Evolutionary conservation across 176 grass and related monocot species (phyloP), one percentile per base, ranked within the genome.

Genomic region (Bonia amplexicaulis): DNA sequence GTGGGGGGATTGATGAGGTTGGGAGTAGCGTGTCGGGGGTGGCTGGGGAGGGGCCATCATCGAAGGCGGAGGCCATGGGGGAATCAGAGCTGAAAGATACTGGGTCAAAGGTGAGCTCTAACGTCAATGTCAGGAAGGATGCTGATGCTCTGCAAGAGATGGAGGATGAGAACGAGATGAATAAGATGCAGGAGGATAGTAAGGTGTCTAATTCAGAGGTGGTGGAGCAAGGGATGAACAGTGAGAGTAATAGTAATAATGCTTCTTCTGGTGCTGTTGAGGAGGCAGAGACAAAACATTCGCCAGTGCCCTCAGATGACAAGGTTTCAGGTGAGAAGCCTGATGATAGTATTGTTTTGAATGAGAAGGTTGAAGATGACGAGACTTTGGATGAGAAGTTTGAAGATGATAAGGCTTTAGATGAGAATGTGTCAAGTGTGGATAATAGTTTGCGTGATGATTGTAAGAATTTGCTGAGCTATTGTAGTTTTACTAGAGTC

Each of bases 41-140:
- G 40, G 90, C 90, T 42, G 83, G 72, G 66, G 87, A 94, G 71
- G 69, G 90, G 15, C 81, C 79, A 22, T 71, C 69, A 9, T 89
- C 86, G 0, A 95, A 94, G 86, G 66, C 17, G 11, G 96, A 98
- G 57, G 80, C 42, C 19, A 63, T 79, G 23, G 89, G 91, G 64
- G 96, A 98, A 74, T 96, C 88, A 0, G 93, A 98, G 48, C 65
- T 93, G 27, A 91, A 99, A 64, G 96, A 99, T 84, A 81, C 91
- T 16, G 93, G 91, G 39, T 96, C 96, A 9, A 96, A 96, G 84
- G 88, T 89, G 61, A 91, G 92, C 73, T 92, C 90, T 79, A 87
- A 60, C 64, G 82, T 76, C 45, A 89, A 80, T 78, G 64, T 68
- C 29, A 92, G 76, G 64, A 92, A 89, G 69, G 83, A 86, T 66